Evolutionary conservation across 805 yeast species (phyloP).

Genomic region (Zygoascus bituminiphila): DNA sequence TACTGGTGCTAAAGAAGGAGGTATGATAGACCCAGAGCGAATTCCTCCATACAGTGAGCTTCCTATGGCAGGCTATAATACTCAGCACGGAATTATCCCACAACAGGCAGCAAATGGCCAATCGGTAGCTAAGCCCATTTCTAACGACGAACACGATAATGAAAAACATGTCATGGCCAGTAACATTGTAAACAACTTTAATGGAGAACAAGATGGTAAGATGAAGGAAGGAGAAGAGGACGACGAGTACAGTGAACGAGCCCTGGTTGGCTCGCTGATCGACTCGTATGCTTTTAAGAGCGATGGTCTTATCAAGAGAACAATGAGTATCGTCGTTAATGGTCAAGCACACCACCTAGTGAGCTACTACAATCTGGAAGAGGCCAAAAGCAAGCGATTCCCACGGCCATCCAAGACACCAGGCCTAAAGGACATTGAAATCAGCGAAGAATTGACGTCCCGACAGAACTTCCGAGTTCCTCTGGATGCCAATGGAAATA

Average conservation of each 20-base stretch:
- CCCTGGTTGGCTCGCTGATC: slow-evolving; percentile 48
- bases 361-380: slow-evolving; percentile 69
- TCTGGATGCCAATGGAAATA: slow-evolving; percentile 16
- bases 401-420: slow-evolving; percentile 49
- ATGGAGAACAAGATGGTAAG: background rate
- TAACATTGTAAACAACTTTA: slow-evolving; percentile 1
- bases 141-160: background rate
- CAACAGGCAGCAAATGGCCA: background rate
- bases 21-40: background rate
- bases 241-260: slow-evolving; percentile 27
- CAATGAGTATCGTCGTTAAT: slow-evolving; percentile 56
- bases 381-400: slow-evolving; percentile 53
- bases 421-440: slow-evolving; percentile 39
- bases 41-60: background rate
- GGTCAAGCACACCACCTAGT: slow-evolving; percentile 49
- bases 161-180: background rate
- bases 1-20: background rate
- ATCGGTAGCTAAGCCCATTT: background rate
- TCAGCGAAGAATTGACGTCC: slow-evolving; percentile 29
- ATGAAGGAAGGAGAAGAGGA: slow-evolving; percentile 1
- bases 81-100: background rate
- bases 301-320: slow-evolving; percentile 73
- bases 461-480: slow-evolving; percentile 30
- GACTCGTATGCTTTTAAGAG: slow-evolving; percentile 58
- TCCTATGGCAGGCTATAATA: background rate